Percentiles rank a stretch among this genome's conserved stretches.
Evolutionary conservation across 129 eudicot genomes (phyloP).

Genomic region (Sambucus nigra): DNA sequence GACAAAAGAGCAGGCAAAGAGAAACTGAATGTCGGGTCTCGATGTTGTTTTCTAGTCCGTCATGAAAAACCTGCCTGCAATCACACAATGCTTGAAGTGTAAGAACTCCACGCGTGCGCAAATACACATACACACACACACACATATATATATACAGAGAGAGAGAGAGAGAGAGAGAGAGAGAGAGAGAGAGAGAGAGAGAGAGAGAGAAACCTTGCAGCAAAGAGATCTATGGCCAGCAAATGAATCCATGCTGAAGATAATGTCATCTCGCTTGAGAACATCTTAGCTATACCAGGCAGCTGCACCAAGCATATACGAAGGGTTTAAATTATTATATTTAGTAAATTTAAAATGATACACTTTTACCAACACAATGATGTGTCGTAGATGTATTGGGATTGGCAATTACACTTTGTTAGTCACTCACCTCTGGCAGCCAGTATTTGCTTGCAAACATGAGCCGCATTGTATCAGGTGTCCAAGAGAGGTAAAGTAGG

Average conservation of each 20-base stretch:
- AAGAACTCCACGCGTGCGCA: neutral
- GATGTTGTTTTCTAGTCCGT: conserved; percentile 64
- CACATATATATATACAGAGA: neutral
- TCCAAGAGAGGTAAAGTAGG: conserved; percentile 84
- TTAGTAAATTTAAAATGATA: neutral
- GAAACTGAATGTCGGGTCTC: conserved; percentile 95
- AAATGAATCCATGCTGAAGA: conserved; percentile 99
- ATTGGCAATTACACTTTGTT: no score
- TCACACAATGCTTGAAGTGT: neutral
- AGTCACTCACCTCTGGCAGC: conserved; percentile 72
- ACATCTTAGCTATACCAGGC: conserved; percentile 88
- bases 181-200: no score
- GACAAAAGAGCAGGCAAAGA: conserved; percentile 77
- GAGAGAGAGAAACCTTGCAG: conserved; percentile 88
- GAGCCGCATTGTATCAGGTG: conserved; percentile 72
- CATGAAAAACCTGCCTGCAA: conserved; percentile 73
- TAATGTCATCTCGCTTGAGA: conserved; percentile 82
- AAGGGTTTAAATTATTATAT: conserved; percentile 1
- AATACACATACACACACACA: neutral
- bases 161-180: conserved; percentile 11
- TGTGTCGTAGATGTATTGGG: no score
- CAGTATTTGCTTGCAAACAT: conserved; percentile 90
- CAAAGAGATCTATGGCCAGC: conserved; percentile 72
- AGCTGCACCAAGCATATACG: conserved; percentile 38
- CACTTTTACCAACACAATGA: no score